A percentile compares a stretch with the other conserved stretches of the same genome.
Evolutionary conservation across 1,284 basidiomycete genomes (phyloP).

Genomic region (Veloboletus limbatus): DNA sequence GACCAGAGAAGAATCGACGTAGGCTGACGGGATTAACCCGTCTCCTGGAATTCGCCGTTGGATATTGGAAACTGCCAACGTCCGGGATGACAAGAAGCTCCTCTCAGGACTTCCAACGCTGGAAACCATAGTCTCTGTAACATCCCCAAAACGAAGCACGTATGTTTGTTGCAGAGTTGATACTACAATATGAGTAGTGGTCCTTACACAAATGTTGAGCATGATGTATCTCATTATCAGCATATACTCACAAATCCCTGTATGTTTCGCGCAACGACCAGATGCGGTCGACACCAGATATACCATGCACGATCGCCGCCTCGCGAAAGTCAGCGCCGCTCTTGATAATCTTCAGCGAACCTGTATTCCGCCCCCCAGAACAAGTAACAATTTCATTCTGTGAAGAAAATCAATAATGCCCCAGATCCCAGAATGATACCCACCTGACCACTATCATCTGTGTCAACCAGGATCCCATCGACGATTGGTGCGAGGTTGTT

Average conservation of each 20-base stretch:
- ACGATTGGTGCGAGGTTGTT: slow-evolving; percentile 87
- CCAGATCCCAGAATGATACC: slow-evolving; percentile 20
- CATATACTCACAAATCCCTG: slow-evolving; percentile 47
- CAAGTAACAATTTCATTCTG: slow-evolving; percentile 85
- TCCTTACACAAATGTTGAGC: slow-evolving; percentile 31
- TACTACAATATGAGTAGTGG: slow-evolving; percentile 55
- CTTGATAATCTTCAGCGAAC: slow-evolving; percentile 78
- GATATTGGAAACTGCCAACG: slow-evolving; percentile 66
- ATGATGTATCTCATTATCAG: not conserved
- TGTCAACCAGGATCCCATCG: slow-evolving; percentile 79
- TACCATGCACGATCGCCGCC: slow-evolving; percentile 56
- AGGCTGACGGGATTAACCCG: slow-evolving; percentile 36
- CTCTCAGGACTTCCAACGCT: slow-evolving; percentile 35
- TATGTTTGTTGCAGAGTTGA: slow-evolving; percentile 55
- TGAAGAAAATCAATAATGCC: slow-evolving; percentile 7
- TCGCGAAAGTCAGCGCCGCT: slow-evolving; percentile 85
- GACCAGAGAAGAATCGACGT: slow-evolving; percentile 52
- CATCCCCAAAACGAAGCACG: slow-evolving; percentile 49
- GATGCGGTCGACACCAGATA: slow-evolving; percentile 56
- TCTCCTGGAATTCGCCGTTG: slow-evolving; percentile 33
- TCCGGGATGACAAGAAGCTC: slow-evolving; percentile 53
- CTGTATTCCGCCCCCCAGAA: slow-evolving; percentile 81
- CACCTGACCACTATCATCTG: slow-evolving; percentile 75
- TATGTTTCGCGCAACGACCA: slow-evolving; percentile 63
- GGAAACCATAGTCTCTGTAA: slow-evolving; percentile 33